A percentile compares a stretch with the other conserved stretches of the same genome.
These are phyloP conservation scores for Tuctoria greenei DNA, from an alignment of 176 grass and related monocot genomes.

Conservation along the genomic window DNA sequence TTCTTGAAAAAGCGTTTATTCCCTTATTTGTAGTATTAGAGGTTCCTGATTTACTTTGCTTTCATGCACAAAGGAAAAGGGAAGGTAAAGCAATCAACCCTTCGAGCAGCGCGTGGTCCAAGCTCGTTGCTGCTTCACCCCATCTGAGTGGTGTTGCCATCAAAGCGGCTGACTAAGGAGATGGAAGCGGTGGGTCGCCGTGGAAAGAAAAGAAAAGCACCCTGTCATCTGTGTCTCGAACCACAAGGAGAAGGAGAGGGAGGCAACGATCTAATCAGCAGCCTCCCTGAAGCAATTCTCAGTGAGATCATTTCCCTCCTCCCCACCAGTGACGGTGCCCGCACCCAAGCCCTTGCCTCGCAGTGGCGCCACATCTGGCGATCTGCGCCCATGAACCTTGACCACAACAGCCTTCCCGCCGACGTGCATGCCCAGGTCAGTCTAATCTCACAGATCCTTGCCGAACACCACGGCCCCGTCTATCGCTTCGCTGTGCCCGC, in stretches of 20 bases:
- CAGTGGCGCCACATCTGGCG: not conserved
- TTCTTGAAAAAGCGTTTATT: too few relatives aligned
- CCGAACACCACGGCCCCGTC: not conserved
- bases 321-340: not conserved
- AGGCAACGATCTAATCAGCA: not conserved
- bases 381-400: not conserved
- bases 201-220: not conserved
- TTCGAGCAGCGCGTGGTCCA: too few relatives aligned
- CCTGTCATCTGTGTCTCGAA: too few relatives aligned
- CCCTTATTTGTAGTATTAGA: too few relatives aligned
- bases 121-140: too few relatives aligned
- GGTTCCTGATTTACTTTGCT: too few relatives aligned
- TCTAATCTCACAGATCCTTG: not conserved
- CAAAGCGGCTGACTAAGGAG: not conserved
- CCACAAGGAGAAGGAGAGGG: not conserved
- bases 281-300: not conserved
- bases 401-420: not conserved
- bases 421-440: too few relatives aligned
- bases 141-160: not conserved
- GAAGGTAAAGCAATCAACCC: too few relatives aligned
- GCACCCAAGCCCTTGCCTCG: not conserved
- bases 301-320: not conserved
- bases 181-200: not conserved
- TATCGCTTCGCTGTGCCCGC: not conserved
- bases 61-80: too few relatives aligned